phyloP scores from a whole-genome alignment of 2,329 filamentous ascomycete species.

The Arthrobotrys iridis region DNA sequence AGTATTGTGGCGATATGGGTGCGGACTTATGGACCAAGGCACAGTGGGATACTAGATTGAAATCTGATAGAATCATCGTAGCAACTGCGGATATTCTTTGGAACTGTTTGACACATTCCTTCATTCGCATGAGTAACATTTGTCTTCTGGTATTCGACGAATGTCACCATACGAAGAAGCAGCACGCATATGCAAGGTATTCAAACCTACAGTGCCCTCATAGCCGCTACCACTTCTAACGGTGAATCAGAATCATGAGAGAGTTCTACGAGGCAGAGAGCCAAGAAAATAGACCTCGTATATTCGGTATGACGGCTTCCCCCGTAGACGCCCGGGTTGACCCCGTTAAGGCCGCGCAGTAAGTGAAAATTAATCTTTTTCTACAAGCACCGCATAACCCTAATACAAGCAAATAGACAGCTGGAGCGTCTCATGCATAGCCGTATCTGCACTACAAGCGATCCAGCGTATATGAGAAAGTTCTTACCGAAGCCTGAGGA shows the following conservation, averaged over 20 bases:
- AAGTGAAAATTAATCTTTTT: slow-evolving; percentile 50
- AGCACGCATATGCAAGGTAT: slow-evolving; percentile 82
- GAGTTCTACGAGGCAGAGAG: slow-evolving; percentile 75
- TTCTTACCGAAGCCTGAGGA: slow-evolving; percentile 71
- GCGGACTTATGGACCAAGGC: slow-evolving; percentile 69
- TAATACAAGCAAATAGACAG: slow-evolving; percentile 18
- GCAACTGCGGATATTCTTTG: slow-evolving; percentile 90
- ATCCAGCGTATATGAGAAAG: slow-evolving; percentile 70
- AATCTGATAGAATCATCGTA: slow-evolving; percentile 74
- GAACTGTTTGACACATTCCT: slow-evolving; percentile 79
- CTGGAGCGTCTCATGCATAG: slow-evolving; percentile 69
- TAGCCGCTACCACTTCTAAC: slow-evolving; percentile 32
- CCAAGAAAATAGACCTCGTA: slow-evolving; percentile 70
- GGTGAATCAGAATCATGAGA: slow-evolving; percentile 74
- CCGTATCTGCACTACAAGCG: slow-evolving; percentile 80
- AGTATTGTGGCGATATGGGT: slow-evolving; percentile 77
- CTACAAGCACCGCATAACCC: background rate
- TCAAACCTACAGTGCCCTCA: slow-evolving; percentile 1
- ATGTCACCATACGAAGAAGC: slow-evolving; percentile 94
- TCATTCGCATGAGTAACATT: slow-evolving; percentile 81
- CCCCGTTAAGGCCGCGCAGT: slow-evolving; percentile 73
- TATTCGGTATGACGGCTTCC: slow-evolving; percentile 97
- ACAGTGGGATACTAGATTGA: slow-evolving; percentile 64
- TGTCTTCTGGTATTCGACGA: slow-evolving; percentile 95
- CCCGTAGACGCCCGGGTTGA: slow-evolving; percentile 86